These are phyloP conservation scores for Canna indica DNA, from an alignment of 176 grass and related monocot genomes.

Conservation along the genomic window DNA sequence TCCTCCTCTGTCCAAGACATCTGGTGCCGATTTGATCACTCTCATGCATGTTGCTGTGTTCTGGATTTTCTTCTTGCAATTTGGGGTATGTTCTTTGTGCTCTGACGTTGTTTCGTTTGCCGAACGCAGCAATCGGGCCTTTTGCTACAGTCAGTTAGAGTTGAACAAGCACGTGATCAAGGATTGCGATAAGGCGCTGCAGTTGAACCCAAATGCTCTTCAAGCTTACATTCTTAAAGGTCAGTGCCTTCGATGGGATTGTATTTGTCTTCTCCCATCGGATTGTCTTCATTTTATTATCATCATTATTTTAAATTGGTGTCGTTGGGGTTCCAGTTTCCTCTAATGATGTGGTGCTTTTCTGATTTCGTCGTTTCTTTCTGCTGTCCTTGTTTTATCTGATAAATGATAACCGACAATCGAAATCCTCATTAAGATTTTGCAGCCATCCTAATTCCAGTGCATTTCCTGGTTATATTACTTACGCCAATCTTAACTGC, in stretches of 20 bases:
- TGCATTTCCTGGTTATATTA: background rate
- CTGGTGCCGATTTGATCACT: slow-evolving; percentile 41
- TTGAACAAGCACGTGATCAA: slow-evolving; percentile 96
- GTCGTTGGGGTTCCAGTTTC: background rate
- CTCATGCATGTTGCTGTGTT: background rate
- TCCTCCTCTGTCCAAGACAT: slow-evolving; percentile 87
- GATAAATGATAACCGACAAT: background rate
- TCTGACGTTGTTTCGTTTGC: background rate
- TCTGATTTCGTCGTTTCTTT: background rate
- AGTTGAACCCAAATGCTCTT: slow-evolving; percentile 51
- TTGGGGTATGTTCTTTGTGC: background rate
- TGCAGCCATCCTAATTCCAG: no score
- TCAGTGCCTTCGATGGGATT: slow-evolving; percentile 1
- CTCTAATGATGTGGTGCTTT: background rate
- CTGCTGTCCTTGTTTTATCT: background rate
- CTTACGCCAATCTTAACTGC: background rate
- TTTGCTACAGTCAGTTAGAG: slow-evolving; percentile 92
- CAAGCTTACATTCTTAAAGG: slow-evolving; percentile 95
- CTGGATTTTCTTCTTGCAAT: background rate
- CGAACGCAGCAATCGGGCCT: slow-evolving; percentile 81
- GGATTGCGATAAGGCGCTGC: slow-evolving; percentile 83
- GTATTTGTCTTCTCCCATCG: background rate
- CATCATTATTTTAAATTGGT: background rate
- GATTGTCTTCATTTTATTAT: background rate
- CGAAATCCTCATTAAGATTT: background rate